Conservation (phyloP, 164 flowering plant genomes). For the Cinnamomum micranthum region DNA sequence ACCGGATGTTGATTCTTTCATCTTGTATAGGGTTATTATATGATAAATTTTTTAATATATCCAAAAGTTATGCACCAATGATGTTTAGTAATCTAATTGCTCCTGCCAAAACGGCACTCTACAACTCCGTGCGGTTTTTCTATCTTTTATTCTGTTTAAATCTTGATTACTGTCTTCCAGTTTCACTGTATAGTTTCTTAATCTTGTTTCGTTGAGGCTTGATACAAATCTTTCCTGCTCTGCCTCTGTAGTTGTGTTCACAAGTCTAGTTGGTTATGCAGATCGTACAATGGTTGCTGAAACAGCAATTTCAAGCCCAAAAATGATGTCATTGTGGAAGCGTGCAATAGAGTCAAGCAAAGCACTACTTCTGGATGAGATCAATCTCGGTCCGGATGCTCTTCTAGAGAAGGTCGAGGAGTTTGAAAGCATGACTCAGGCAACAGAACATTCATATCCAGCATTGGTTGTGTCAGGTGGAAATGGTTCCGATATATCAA, state of each 20-base stretch:
- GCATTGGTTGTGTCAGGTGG: conserved; percentile 48
- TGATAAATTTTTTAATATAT: too few relatives aligned
- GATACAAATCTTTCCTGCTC: not conserved
- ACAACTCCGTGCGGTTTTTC: too few relatives aligned
- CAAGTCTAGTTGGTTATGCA: conserved; percentile 25
- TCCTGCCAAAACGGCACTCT: too few relatives aligned
- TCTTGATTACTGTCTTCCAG: too few relatives aligned
- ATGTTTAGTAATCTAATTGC: too few relatives aligned
- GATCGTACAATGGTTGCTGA: conserved; percentile 12
- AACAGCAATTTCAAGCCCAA: conserved; percentile 42
- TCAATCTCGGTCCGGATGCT: conserved; percentile 66
- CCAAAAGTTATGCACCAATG: too few relatives aligned
- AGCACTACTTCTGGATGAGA: conserved; percentile 67
- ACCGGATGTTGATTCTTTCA: not conserved
- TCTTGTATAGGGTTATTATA: too few relatives aligned
- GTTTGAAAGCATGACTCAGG: conserved; percentile 57
- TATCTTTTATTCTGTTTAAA: too few relatives aligned
- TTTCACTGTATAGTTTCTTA: too few relatives aligned
- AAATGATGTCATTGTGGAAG: conserved; percentile 68
- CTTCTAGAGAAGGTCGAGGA: conserved; percentile 75
- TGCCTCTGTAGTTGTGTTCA: not conserved
- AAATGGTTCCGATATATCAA: conserved; percentile 7
- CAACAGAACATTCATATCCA: conserved; percentile 61
- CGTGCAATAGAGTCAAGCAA: conserved; percentile 71
- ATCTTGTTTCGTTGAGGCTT: not conserved